phyloP scores from a whole-genome alignment of 2,329 filamentous ascomycete species.

The Alternaria triticimaculans region DNA sequence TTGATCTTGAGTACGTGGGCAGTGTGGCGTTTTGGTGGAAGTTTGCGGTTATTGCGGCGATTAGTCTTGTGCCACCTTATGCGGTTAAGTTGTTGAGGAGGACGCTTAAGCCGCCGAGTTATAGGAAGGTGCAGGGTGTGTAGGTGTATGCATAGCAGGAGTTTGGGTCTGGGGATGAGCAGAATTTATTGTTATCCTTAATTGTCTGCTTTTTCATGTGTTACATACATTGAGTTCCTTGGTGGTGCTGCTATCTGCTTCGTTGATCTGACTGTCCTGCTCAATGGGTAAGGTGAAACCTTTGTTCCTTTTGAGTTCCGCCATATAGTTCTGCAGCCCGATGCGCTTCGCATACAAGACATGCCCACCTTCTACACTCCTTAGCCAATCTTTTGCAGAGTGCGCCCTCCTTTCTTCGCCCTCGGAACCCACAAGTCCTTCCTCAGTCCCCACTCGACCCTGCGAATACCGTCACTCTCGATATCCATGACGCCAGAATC shows the following conservation, averaged over 20 bases:
- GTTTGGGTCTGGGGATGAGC: background rate
- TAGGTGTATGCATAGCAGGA: constrained; percentile 37
- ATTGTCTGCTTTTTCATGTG: background rate
- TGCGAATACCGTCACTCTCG: background rate
- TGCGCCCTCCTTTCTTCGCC: background rate
- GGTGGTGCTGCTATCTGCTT: background rate
- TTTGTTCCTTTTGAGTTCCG: background rate
- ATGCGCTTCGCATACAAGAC: background rate
- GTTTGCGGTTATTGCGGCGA: constrained; percentile 76
- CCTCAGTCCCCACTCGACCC: background rate
- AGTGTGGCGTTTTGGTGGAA: constrained; percentile 88
- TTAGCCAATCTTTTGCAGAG: background rate
- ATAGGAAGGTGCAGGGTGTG: constrained; percentile 85
- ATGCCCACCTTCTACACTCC: background rate
- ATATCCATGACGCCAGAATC: background rate
- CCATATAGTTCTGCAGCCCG: background rate
- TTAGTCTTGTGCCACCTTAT: constrained; percentile 86
- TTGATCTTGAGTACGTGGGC: constrained; percentile 80
- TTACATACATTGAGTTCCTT: background rate
- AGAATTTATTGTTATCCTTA: background rate
- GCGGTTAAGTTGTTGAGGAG: constrained; percentile 83
- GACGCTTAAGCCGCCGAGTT: constrained; percentile 89
- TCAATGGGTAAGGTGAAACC: rapidly evolving
- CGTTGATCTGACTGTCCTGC: background rate
- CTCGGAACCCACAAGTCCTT: background rate